phyloP scores from a whole-genome alignment of 495 filamentous ascomycete species.

The Aspergillus egyptiacus region DNA sequence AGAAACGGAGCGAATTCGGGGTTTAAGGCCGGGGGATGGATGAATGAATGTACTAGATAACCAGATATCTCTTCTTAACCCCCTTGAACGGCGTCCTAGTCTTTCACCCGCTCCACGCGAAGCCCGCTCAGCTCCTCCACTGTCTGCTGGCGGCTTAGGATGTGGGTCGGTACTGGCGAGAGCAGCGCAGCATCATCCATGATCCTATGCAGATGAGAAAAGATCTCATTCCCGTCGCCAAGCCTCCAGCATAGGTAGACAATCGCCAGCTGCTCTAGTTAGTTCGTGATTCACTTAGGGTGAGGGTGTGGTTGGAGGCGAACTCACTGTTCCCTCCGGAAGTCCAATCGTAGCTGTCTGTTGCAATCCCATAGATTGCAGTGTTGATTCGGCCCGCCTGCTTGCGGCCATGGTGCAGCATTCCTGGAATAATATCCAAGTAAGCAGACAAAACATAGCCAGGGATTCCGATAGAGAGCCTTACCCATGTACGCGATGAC shows the following conservation, averaged over 20 bases:
- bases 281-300: neutral
- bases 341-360: neutral
- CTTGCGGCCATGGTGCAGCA: neutral
- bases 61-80: no score
- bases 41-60: no score
- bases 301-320: neutral
- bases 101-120: no score
- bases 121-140: neutral
- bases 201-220: neutral
- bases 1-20: no score
- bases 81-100: no score
- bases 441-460: no score
- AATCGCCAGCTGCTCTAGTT: neutral
- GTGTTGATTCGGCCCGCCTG: neutral
- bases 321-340: neutral
- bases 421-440: neutral
- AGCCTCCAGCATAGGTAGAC: neutral
- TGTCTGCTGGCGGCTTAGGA: neutral
- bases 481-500: neutral
- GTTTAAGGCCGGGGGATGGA: no score
- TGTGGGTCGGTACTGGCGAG: neutral
- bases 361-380: neutral
- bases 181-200: neutral
- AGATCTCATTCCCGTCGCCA: neutral
- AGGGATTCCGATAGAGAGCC: neutral